Conservation (phyloP, 495 filamentous ascomycete genomes). For the Evernia prunastri region DNA sequence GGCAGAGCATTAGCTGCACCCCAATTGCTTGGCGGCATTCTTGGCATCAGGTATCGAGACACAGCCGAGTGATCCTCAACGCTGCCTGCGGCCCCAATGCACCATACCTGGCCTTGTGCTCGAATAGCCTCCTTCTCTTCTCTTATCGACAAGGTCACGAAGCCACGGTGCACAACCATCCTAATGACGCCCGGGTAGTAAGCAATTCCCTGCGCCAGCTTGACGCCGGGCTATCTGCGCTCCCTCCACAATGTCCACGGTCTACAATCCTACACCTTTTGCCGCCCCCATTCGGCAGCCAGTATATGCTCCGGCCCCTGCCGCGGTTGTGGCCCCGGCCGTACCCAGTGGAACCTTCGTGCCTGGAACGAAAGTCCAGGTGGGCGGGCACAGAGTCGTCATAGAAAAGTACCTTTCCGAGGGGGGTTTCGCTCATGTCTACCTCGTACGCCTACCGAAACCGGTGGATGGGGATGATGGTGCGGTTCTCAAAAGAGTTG, state of each 20-base stretch:
- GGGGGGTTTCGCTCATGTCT: slow-evolving; percentile 97
- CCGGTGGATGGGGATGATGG: slow-evolving; percentile 73
- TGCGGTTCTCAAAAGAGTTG: slow-evolving; percentile 90
- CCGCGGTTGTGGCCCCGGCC: slow-evolving; percentile 34
- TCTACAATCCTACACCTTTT: slow-evolving; percentile 23
- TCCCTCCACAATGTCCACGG: slow-evolving; percentile 22
- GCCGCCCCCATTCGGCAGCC: slow-evolving; percentile 22
- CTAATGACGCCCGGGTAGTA: slow-evolving; percentile 9
- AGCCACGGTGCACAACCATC: not conserved
- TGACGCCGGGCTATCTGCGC: slow-evolving; percentile 6
- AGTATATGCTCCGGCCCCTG: slow-evolving; percentile 16
- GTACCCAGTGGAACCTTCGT: slow-evolving; percentile 83
- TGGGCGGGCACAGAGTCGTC: slow-evolving; percentile 85
- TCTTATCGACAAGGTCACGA: not conserved
- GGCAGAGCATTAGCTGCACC: not conserved
- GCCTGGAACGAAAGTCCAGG: slow-evolving; percentile 91
- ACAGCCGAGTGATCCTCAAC: slow-evolving; percentile 1
- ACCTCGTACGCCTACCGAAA: slow-evolving; percentile 79
- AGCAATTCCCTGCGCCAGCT: not conserved
- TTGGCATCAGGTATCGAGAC: slow-evolving; percentile 4
- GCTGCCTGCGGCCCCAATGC: slow-evolving; percentile 11
- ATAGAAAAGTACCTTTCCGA: slow-evolving; percentile 98
- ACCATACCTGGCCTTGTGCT: slow-evolving; percentile 5
- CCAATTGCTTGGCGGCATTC: not conserved
- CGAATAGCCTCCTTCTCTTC: not conserved